These are phyloP conservation scores for Tulasnella sp. DNA, from an alignment of 768 basidiomycete genomes.

Conservation along the genomic window DNA sequence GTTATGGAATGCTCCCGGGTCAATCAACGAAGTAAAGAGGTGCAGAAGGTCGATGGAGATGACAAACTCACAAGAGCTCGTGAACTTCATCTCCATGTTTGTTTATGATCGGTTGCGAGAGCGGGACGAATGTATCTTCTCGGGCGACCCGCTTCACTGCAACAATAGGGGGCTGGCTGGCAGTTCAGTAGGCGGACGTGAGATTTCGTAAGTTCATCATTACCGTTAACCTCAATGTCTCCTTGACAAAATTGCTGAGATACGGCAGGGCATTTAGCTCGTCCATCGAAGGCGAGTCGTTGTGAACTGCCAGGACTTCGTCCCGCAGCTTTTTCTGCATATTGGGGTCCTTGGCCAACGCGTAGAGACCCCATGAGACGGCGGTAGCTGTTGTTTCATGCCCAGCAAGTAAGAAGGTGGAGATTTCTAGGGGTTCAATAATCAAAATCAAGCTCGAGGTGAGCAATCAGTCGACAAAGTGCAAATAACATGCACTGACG, in stretches of 20 bases:
- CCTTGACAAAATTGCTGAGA: constrained; percentile 28
- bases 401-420: constrained; percentile 49
- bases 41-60: too few species aligned
- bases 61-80: constrained; percentile 28
- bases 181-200: too few species aligned
- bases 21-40: too few species aligned
- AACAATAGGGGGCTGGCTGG: too few species aligned
- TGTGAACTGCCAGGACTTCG: constrained; percentile 26
- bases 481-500: constrained; percentile 21
- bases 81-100: constrained; percentile 32
- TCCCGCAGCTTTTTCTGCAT: constrained; percentile 47
- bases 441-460: too few species aligned
- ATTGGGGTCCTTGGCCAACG: constrained; percentile 33
- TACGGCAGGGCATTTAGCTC: constrained; percentile 24
- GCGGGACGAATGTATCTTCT: constrained; percentile 43
- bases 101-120: constrained; percentile 37
- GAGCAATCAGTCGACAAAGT: too few species aligned
- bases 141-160: constrained; percentile 34
- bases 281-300: constrained; percentile 19
- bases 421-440: constrained; percentile 35
- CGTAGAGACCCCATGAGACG: constrained; percentile 49
- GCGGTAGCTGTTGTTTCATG: constrained; percentile 44
- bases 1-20: too few species aligned
- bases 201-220: constrained; percentile 31
- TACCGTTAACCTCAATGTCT: constrained; percentile 45